Conservation (phyloP, 2,329 filamentous ascomycete species). For the Beauveria medogensis region DNA sequence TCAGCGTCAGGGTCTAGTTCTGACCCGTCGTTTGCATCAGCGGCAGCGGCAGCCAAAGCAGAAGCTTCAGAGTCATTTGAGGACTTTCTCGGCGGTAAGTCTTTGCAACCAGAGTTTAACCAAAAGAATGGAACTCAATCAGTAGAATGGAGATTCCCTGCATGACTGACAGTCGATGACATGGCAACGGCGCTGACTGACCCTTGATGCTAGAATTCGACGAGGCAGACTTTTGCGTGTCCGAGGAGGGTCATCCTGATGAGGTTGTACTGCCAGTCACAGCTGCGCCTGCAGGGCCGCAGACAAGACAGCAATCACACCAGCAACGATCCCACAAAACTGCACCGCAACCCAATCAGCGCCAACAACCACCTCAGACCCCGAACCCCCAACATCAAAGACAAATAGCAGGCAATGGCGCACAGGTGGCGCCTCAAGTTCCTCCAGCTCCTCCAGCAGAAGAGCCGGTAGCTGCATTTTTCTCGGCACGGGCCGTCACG, state of each 20-base stretch:
- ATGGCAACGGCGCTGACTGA: neutral
- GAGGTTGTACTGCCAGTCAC: conserved; percentile 42
- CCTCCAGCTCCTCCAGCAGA: neutral
- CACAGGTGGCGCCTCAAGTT: neutral
- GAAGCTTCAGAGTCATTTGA: conserved; percentile 36
- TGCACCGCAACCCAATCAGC: neutral
- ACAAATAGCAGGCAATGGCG: neutral
- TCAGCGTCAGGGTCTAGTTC: neutral
- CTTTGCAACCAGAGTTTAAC: neutral
- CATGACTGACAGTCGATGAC: neutral
- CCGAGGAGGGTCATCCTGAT: conserved; percentile 64
- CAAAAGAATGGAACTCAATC: neutral
- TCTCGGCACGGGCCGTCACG: conserved; percentile 9
- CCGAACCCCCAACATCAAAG: conserved; percentile 4
- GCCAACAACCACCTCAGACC: conserved; percentile 8
- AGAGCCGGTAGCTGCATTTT: conserved; percentile 11
- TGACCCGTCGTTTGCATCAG: conserved; percentile 33
- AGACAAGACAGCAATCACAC: neutral
- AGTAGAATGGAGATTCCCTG: neutral
- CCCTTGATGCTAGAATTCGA: conserved; percentile 50
- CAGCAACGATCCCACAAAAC: neutral
- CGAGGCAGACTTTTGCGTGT: conserved; percentile 66
- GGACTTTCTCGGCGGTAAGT: conserved; percentile 41
- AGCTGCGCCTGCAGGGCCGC: neutral
- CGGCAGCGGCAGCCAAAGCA: neutral